Conservation (phyloP, 1,284 basidiomycete genomes). For the Thecaphora frezii region DNA sequence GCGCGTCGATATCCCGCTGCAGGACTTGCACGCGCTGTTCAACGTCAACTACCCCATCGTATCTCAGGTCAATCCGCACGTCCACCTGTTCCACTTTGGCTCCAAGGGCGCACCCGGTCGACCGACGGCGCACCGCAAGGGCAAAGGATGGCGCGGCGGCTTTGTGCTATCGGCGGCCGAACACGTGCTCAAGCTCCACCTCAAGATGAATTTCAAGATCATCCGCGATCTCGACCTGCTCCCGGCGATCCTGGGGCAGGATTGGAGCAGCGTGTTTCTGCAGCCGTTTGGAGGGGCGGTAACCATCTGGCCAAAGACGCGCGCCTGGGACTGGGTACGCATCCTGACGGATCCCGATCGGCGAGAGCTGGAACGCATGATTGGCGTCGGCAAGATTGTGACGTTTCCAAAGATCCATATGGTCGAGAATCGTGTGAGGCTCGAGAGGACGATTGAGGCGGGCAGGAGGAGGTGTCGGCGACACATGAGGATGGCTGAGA, state of each 20-base stretch:
- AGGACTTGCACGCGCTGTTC: constrained; percentile 71
- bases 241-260: constrained; percentile 51
- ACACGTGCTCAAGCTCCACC: constrained; percentile 54
- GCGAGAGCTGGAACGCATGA: constrained; percentile 48
- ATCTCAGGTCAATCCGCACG: constrained; percentile 94
- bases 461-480: constrained; percentile 37
- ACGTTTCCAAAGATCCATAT: constrained; percentile 57
- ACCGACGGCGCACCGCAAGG: constrained; percentile 86
- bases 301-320: constrained; percentile 54
- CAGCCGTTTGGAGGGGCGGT: constrained; percentile 54
- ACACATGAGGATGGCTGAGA: not conserved
- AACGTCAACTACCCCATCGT: constrained; percentile 92
- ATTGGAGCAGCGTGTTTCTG: constrained; percentile 55
- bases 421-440: constrained; percentile 55
- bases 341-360: constrained; percentile 53
- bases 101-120: constrained; percentile 89
- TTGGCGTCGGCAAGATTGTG: constrained; percentile 43
- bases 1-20: constrained; percentile 86
- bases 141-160: constrained; percentile 78
- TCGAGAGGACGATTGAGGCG: constrained; percentile 50
- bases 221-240: constrained; percentile 54
- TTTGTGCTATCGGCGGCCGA: constrained; percentile 70
- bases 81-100: constrained; percentile 97
- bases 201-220: constrained; percentile 56
- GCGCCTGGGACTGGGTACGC: constrained; percentile 52